Base-by-base conservation (phyloP, 371 early-diverging fungal species). In the Batrachochytrium dendrobatidis region DNA sequence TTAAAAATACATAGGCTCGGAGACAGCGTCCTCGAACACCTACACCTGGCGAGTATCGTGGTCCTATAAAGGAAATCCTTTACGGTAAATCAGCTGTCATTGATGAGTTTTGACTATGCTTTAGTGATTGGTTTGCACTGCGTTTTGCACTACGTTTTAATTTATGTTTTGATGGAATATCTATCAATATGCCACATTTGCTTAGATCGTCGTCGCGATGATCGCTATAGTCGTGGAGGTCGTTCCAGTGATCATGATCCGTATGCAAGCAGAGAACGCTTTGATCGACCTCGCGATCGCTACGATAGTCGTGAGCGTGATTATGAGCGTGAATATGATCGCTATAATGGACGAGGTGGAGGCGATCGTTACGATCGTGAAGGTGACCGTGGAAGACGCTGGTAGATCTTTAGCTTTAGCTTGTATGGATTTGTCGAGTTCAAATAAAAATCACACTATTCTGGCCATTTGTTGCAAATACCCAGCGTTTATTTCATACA, bases 1-100 rank as follows among this genome's bases (percentile, higher is more conserved):
- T n/a, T 39, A 12, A 12, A n/a, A n/a, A 39, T 39, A 12, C 39
- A n/a, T n/a, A 80, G 82, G 90, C 92, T 18, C 83, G 81, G 61
- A 77, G 92, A 46, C 75, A 81, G 26, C 72, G 84, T 53, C 85
- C 90, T 22, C 77, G 92, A 60, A 84, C 88, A 33, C 92, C 92
- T 24, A 91, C 92, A 51, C 92, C 92, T 56, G 92, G 92, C 48
- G 84, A 83, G 48, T 91, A 91, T 75, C 80, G 81, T 71, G 92
- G 92, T 7, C 87, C 87, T n/a, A 86, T 88, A 43, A 86, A 71
- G 45, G 53, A 55, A 50, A 56, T 5, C 46, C n/a, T 53, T 28
- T 50, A 34, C 8, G 30, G 46, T 34, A 57, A 17, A 17, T 33
- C 20, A 10, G 12, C n/a, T 15, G 31, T 2, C 24, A 20, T 46